A percentile compares a stretch with the other conserved stretches of the same genome.
Conservation (phyloP, 805 yeast genomes). For the Dipodascus geniculatus region DNA sequence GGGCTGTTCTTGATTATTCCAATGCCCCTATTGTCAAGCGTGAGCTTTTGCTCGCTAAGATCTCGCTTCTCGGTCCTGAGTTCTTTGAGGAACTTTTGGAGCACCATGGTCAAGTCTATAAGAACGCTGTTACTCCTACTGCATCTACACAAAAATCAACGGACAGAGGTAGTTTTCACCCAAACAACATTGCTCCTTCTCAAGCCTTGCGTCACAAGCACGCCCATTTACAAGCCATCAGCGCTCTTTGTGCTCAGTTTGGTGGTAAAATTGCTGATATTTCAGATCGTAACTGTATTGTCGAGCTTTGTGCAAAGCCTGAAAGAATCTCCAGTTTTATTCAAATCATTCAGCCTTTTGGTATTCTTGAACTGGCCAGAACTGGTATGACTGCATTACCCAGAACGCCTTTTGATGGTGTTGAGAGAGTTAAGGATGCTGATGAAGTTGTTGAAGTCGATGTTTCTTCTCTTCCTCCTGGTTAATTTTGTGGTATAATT, state of each 20-base stretch:
- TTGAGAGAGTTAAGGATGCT: slow-evolving; percentile 42
- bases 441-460: slow-evolving; percentile 52
- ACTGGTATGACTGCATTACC: slow-evolving; percentile 99
- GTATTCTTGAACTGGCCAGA: slow-evolving; percentile 90
- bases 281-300: slow-evolving; percentile 84
- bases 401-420: slow-evolving; percentile 74
- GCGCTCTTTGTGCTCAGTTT: slow-evolving; percentile 69
- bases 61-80: slow-evolving; percentile 93
- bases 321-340: slow-evolving; percentile 77
- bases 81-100: slow-evolving; percentile 90
- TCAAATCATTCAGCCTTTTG: slow-evolving; percentile 87
- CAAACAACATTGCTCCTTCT: slow-evolving; percentile 77
- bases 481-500: slow-evolving; percentile 34
- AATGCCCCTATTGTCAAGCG: slow-evolving; percentile 82
- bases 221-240: slow-evolving; percentile 73
- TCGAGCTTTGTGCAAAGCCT: slow-evolving; percentile 91
- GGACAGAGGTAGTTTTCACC: slow-evolving; percentile 49
- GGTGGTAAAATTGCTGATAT: slow-evolving; percentile 92
- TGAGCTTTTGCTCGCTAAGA: slow-evolving; percentile 83
- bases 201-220: slow-evolving; percentile 93
- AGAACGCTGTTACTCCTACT: slow-evolving; percentile 26
- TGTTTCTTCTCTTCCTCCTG: slow-evolving; percentile 87
- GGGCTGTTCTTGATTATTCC: slow-evolving; percentile 92
- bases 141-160: slow-evolving; percentile 21
- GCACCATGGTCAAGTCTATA: slow-evolving; percentile 47